Percentiles rank a stretch among this genome's conserved stretches.
Evolutionary conservation across 257 asterid species (phyloP).

Genomic region (Penstemon davidsonii): DNA sequence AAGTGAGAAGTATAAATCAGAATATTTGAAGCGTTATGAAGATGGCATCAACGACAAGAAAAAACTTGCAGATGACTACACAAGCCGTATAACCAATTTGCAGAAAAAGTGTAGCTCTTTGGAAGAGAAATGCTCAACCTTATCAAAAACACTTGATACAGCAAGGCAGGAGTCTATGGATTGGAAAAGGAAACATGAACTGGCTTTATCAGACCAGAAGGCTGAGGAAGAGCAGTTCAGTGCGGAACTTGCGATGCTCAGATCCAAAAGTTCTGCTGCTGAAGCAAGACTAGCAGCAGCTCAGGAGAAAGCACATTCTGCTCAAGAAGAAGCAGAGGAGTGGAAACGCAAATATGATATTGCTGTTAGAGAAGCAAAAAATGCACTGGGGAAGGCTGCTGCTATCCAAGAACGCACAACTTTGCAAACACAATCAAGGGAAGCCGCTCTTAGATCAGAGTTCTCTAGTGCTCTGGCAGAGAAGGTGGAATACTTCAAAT

Average conservation of each 20-base stretch:
- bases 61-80: conserved; percentile 74
- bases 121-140: conserved; percentile 80
- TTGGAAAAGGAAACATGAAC: conserved; percentile 89
- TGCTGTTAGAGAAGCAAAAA: conserved; percentile 83
- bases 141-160: conserved; percentile 63
- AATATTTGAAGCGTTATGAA: conserved; percentile 86
- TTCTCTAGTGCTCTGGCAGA: conserved; percentile 62
- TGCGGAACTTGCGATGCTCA: conserved; percentile 75
- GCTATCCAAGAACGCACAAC: conserved; percentile 78
- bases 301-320: conserved; percentile 87
- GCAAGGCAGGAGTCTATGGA: conserved; percentile 68
- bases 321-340: conserved; percentile 94
- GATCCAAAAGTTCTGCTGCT: conserved; percentile 86
- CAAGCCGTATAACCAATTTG: conserved; percentile 71
- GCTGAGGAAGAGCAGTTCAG: conserved; percentile 74
- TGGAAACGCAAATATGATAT: conserved; percentile 89
- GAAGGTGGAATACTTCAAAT: conserved; percentile 53
- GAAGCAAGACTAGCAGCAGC: conserved; percentile 98
- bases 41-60: conserved; percentile 85
- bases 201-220: conserved; percentile 59
- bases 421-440: conserved; percentile 75
- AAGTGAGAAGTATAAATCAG: conserved; percentile 82
- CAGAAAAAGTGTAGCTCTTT: conserved; percentile 69
- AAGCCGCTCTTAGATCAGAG: conserved; percentile 79
- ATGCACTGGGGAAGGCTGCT: conserved; percentile 92